phyloP scores from a whole-genome alignment of 2,329 filamentous ascomycete species.

The Fusarium lateritium region DNA sequence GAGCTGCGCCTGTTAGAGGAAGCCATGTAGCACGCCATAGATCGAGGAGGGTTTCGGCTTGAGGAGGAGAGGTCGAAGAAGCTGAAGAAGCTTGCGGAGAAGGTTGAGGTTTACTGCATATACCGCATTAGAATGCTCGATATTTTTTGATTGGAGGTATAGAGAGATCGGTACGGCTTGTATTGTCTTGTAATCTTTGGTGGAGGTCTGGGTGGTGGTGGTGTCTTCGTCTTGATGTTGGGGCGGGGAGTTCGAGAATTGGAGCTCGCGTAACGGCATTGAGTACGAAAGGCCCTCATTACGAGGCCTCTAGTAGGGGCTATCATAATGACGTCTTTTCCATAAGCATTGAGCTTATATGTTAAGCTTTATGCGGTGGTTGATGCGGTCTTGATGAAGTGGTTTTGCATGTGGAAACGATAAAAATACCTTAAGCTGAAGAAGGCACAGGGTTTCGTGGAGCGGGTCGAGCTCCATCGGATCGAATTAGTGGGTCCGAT shows the following conservation, averaged over 20 bases:
- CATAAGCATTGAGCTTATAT: constrained; percentile 15
- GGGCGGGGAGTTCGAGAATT: constrained; percentile 45
- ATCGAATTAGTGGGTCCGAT: constrained; percentile 31
- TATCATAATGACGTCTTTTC: constrained; percentile 51
- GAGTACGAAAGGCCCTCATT: constrained; percentile 28
- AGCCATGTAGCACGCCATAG: constrained; percentile 59
- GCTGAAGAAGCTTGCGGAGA: constrained; percentile 21
- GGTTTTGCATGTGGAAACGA: constrained; percentile 31
- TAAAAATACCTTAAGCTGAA: constrained; percentile 22
- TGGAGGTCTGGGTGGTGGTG: constrained; percentile 33
- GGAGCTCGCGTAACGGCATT: constrained; percentile 53
- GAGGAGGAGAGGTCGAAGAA: constrained; percentile 39
- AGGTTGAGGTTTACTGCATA: constrained; percentile 34
- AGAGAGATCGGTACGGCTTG: constrained; percentile 49
- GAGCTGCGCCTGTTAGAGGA: constrained; percentile 63
- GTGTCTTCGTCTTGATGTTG: constrained; percentile 28
- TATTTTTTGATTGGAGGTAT: not conserved
- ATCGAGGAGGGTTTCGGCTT: constrained; percentile 54
- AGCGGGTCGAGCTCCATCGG: constrained; percentile 39
- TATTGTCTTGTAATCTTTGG: constrained; percentile 48
- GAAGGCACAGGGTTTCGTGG: constrained; percentile 33
- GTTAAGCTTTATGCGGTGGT: constrained; percentile 1
- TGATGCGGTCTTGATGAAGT: constrained; percentile 6
- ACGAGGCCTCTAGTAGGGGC: constrained; percentile 47
- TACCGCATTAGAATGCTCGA: constrained; percentile 19